Evolutionary conservation across 768 basidiomycete genomes (phyloP), one percentile per base, ranked within the genome.

Genomic region (Lentinula raphanica): DNA sequence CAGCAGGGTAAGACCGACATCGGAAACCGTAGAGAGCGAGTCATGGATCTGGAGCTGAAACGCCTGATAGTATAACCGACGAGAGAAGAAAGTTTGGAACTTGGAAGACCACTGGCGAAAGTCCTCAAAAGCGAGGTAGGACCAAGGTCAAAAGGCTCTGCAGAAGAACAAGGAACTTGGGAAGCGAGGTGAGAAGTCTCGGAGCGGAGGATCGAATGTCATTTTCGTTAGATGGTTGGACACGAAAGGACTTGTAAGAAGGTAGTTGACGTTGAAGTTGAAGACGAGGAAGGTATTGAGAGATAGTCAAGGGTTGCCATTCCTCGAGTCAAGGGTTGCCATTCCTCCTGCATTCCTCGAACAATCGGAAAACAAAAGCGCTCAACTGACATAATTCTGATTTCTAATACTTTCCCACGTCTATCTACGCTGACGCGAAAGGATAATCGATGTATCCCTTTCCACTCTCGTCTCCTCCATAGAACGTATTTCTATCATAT

Each of bases 281-380:
- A 2, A 81, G 73, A 21, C 74, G 76, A 15, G 73, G 69, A 61
- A 1, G 80, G 79, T 3, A 79, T 63, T 6, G 75, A 71, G 58
- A 80, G 68, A 63, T 82, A 83, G 58, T 80, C 79, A 42, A 84
- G 67, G 8, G 76, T 76, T 12, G 79, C 75, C 80, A 82, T 76
- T 29, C 13, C n/a, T n/a, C n/a, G n/a, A 49, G 48, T 12, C 6
- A 40, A 17, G 19, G 13, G n/a, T n/a, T n/a, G n/a, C n/a, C n/a
- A n/a, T n/a, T n/a, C n/a, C n/a, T n/a, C n/a, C n/a, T n/a, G n/a
- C n/a, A n/a, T n/a, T n/a, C 32, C 13, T 35, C n/a, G n/a, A n/a
- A 13, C 6, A 35, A 5, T 5, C 32, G 32, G 13, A 35, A 35
- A 13, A 35, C 13, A 35, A 35, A 13, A 35, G 13, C 32, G 32